Percentiles rank a stretch among this genome's conserved stretches.
These are phyloP conservation scores for Sambucus nigra DNA, from an alignment of 129 eudicot genomes.

Conservation along the genomic window DNA sequence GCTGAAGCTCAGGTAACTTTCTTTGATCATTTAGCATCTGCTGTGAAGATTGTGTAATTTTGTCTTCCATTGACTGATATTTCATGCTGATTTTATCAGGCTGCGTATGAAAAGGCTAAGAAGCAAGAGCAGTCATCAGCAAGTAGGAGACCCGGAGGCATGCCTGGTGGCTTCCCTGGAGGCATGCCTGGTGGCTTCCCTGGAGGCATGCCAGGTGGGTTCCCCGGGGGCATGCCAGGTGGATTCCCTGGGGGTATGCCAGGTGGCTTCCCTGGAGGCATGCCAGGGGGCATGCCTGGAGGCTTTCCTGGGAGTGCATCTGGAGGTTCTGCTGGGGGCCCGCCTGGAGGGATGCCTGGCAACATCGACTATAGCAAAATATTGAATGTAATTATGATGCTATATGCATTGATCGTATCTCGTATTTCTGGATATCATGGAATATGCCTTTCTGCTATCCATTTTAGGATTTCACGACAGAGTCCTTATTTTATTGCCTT, in stretches of 20 bases:
- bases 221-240: conserved; percentile 56
- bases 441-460: background rate
- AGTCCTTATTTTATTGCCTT: background rate
- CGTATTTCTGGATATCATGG: background rate
- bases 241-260: conserved; percentile 66
- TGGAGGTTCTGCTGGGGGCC: conserved; percentile 18
- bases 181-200: conserved; percentile 45
- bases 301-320: conserved; percentile 30
- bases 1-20: conserved; percentile 77
- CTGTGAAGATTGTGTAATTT: background rate
- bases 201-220: conserved; percentile 42
- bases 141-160: conserved; percentile 49
- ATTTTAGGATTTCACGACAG: background rate
- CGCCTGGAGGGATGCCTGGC: conserved; percentile 56
- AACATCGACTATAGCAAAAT: conserved; percentile 79
- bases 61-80: conserved; percentile 3
- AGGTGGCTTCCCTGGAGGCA: conserved; percentile 34
- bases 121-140: conserved; percentile 73
- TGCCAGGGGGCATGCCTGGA: conserved; percentile 29
- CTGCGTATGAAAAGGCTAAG: conserved; percentile 91
- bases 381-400: conserved; percentile 53
- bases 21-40: background rate
- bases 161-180: conserved; percentile 45
- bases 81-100: conserved; percentile 28
- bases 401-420: background rate